Base-by-base conservation (phyloP, 148 eudicot genomes). In the Chenopodium album region DNA sequence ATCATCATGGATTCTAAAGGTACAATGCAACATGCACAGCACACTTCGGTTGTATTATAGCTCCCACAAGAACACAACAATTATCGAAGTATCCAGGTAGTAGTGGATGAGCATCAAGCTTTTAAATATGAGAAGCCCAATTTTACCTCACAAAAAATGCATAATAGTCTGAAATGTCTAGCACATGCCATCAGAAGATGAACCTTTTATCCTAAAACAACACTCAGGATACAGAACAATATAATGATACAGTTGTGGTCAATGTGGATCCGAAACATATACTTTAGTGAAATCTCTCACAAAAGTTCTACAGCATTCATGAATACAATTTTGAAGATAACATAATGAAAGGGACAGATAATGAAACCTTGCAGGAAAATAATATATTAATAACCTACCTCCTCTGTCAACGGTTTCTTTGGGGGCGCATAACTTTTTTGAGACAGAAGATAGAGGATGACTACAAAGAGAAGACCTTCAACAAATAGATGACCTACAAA, bases 361-460 rank as follows among this genome's bases (percentile, higher is more conserved):
- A 50, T 50, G 54, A 50, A 50, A 50, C 14, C 16, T 50, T 50
- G 14, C 2, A 50, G 54, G 54, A 50, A 50, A 50, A 48, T 48
- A 48, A 50, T 2, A 50, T 50, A 50, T 11, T 50, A 50, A 50
- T 50, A 50, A 82, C 82, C 66, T 77, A 96, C 99, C 99, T 92
- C 91, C 76, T 91, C 82, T 29, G 98, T 89, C 84, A 96, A 84
- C 47, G 99, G 99, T 73, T 93, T 89, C 85, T 94, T 96, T 31
- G 99, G 99, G 73, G 99, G 98, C 79, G 91, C 94, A 78, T 96
- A 96, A 94, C 99, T 96, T 82, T 96, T 96, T 71, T 92, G 98
- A 54, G 94, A 88, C 5, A 96, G 79, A 31, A 96, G 83, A 83
- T 89, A 91, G 77, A 96, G 81, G 71, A 94, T 96, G 65, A 94